Base-by-base conservation (phyloP, 306 rosid species). In the Carpinus viminea region DNA sequence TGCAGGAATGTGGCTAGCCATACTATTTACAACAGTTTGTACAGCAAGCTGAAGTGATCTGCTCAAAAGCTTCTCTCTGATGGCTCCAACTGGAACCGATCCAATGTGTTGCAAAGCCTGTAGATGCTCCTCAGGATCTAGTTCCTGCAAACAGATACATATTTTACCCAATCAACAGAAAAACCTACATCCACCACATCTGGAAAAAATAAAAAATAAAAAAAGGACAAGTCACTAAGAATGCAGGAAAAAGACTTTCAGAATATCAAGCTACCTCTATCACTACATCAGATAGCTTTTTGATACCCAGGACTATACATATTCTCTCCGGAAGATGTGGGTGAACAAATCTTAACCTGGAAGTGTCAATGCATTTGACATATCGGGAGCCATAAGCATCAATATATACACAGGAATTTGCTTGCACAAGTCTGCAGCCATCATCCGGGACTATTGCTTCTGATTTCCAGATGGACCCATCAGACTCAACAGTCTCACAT, bases 361-460 rank as follows among this genome's bases (percentile, higher is more conserved):
- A 92, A 71, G 91, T 88, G 69, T 94, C 91, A 46, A 94, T 94
- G 76, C 84, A 88, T 85, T 92, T 94, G 73, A 94, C 88, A 80
- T 75, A 92, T 74, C 86, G 91, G 76, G 97, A 92, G 79, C 98
- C 98, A 80, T 86, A 87, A 69, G 97, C 84, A 88, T 94, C 98
- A 70, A 94, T 79, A 84, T 89, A 94, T 21, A 83, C 94, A 82
- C 98, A 92, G 52, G 95, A 87, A 26, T 81, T 86, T 28, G 95
- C 91, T 87, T 91, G 93, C 82, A 94, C 98, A 76, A 92, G 98
- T 80, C 97, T 92, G 84, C 97, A 89, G 82, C 97, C 90, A 83
- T 94, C 93, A 76, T 94, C 98, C 46, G 98, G 98, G 74, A 91
- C 92, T 62, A 94, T 78, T 84, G 93, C 90, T 82, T 91, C 93